phyloP scores from a whole-genome alignment of 345 rosid genomes.

The Conringia planisiliqua region DNA sequence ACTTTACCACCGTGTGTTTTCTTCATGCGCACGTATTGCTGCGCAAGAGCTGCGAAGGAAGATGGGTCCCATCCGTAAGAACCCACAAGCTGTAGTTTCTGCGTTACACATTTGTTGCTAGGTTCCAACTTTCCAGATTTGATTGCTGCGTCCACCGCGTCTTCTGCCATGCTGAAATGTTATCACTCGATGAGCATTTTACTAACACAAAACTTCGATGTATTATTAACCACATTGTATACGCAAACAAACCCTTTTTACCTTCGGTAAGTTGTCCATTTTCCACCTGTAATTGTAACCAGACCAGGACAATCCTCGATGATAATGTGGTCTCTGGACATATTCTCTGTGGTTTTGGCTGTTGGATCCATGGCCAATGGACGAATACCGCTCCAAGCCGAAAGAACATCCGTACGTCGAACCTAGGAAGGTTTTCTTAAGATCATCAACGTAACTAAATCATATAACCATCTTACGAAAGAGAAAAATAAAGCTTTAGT shows the following conservation, averaged over 20 bases:
- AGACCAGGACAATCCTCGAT: slow-evolving; percentile 84
- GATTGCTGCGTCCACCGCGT: slow-evolving; percentile 86
- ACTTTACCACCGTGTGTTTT: slow-evolving; percentile 62
- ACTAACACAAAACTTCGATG: neutral
- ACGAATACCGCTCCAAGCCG: slow-evolving; percentile 99
- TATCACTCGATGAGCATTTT: neutral
- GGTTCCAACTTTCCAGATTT: slow-evolving; percentile 75
- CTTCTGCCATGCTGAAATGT: slow-evolving; percentile 95
- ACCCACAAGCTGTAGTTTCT: slow-evolving; percentile 62
- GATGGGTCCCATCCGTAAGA: slow-evolving; percentile 96
- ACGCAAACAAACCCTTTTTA: slow-evolving; percentile 6
- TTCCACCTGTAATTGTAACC: slow-evolving; percentile 97
- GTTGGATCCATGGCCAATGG: slow-evolving; percentile 88
- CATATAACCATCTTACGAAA: neutral
- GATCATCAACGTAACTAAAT: neutral
- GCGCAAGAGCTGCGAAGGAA: slow-evolving; percentile 75
- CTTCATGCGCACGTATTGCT: slow-evolving; percentile 87
- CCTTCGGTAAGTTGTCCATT: slow-evolving; percentile 98
- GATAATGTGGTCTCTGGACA: slow-evolving; percentile 93
- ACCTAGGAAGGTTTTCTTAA: slow-evolving; percentile 45
- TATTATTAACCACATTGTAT: neutral
- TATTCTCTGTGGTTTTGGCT: slow-evolving; percentile 88
- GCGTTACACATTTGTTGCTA: slow-evolving; percentile 58
- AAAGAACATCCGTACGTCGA: slow-evolving; percentile 88
- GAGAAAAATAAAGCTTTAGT: neutral